Base-by-base conservation (phyloP, 2,329 filamentous ascomycete species). In the Aureobasidium sp. region DNA sequence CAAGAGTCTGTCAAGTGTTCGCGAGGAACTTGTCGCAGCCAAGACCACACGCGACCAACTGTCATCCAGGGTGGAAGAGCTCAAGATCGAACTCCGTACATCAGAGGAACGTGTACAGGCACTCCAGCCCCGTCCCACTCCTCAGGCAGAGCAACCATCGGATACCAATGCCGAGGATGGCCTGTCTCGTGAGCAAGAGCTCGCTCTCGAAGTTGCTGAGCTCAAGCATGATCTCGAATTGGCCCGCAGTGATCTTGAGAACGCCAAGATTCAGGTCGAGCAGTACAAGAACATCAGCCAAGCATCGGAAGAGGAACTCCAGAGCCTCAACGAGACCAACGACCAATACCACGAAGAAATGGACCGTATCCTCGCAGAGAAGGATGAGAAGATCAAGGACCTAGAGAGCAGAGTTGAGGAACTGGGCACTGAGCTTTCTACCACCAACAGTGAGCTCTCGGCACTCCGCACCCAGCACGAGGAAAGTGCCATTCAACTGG, bases 21-120 rank as follows among this genome's bases (percentile, higher is more conserved):
- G 93, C 48, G 92, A 97, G 73, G 91, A 97, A 68, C 83, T 96
- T 57, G 85, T 94, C 49, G 86, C 87, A 30, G 85, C 87, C 29
- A 96, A 96, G 79, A 96, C 93, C 1, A 89, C 85, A 50, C 86
- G 89, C 51, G 93, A 97, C 72, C 90, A 97, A 72, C 81, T 99
- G 2, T 92, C 97, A 73, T 84, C 87, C 37, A 85, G 92, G 62
- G 90, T 96, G 3, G 89, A 96, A 66, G 93, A 97, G 75, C 78
- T 99, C 60, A 88, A 87, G 30, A 89, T 95, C 61, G 91, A 97
- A 71, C 79, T 97, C 30, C 88, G 89, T 67, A 91, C 88, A 69
- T 91, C 92, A 0, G 91, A 97, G 72, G 94, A 97, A 74, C 88
- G 91, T 55, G 82, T 90, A 6, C 86, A 89, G 66, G 84, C 91